These are phyloP conservation scores for Mortierella claussenii DNA, from an alignment of 192 early-diverging fungal genomes.

Conservation along the genomic window DNA sequence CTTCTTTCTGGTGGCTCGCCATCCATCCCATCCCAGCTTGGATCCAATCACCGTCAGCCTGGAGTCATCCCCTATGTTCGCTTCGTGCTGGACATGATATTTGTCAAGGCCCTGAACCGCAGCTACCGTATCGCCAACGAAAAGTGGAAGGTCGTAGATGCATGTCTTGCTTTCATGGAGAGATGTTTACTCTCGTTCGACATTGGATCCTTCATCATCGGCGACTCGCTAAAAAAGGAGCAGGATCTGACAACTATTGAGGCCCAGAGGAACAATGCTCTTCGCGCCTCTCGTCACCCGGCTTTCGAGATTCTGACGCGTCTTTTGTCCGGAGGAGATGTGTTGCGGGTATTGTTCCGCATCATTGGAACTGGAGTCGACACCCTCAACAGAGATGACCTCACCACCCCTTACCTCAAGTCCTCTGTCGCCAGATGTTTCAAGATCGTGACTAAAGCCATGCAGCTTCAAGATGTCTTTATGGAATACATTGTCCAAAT, in stretches of 20 bases:
- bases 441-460: conserved; percentile 70
- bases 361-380: conserved; percentile 73
- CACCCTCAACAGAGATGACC: conserved; percentile 61
- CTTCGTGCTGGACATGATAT: conserved; percentile 89
- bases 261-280: conserved; percentile 44
- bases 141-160: conserved; percentile 79
- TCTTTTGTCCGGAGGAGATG: conserved; percentile 78
- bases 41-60: conserved; percentile 71
- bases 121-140: conserved; percentile 73
- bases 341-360: conserved; percentile 76
- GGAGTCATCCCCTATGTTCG: conserved; percentile 82
- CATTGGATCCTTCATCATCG: conserved; percentile 53
- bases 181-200: conserved; percentile 83
- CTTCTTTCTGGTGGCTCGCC: conserved; percentile 52
- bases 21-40: conserved; percentile 72
- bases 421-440: conserved; percentile 60
- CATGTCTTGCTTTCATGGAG: conserved; percentile 83
- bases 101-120: conserved; percentile 79
- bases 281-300: conserved; percentile 74
- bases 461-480: conserved; percentile 83
- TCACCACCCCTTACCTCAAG: conserved; percentile 45
- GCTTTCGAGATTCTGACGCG: conserved; percentile 86
- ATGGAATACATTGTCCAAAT: conserved; percentile 61
- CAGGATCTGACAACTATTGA: conserved; percentile 36
- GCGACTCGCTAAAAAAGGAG: conserved; percentile 10